Evolutionary conservation across 75 land plant species (phyloP), one percentile per base, ranked within the genome.

Genomic region (Isoetes taiwanensis): DNA sequence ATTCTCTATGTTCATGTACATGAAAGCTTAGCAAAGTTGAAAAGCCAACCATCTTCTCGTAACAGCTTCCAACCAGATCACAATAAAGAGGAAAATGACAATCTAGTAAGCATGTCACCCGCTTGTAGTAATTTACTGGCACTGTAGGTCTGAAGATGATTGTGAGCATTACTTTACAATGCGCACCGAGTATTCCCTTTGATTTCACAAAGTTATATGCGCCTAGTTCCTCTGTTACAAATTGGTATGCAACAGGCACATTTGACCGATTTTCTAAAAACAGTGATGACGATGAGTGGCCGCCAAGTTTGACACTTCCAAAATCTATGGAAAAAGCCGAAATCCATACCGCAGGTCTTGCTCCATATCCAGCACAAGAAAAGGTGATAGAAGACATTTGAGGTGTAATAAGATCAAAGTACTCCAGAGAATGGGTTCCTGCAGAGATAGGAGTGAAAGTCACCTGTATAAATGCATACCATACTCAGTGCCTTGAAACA

Each of bases 11-110:
- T 31, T 63, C 35, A 31, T 43, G 29, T 30, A 71, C 34, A 54
- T 71, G 68, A 37, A 41, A 59, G 1, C 38, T 61, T 32, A 66
- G 28, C 17, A 71, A 27, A 2, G 73, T 71, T 34, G 73, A 37
- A 39, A 61, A 34, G 30, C 42, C 59, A 17, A 71, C 54, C n/a
- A 43, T 66, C 21, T 34, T 57, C 26, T 43, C 59, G 39, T 41
- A 71, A 52, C 73, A 38, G 12, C 62, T 64, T 0, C 73, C 73
- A 46, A 71, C 41, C 19, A 71, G 32, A 59, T 71, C 73, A 46
- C 70, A 67, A 65, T 57, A 71, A 10, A 71, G 37, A 2, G 68
- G 68, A 54, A 64, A 59, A 24, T 64, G 68, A 31, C 64, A 67
- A 40, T 71, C 56, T 31, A 71, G 12, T 46, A 71, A 39, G 33